Evolutionary conservation across 2,329 filamentous ascomycete genomes (phyloP).

Genomic region (Sphaerulina musiva): DNA sequence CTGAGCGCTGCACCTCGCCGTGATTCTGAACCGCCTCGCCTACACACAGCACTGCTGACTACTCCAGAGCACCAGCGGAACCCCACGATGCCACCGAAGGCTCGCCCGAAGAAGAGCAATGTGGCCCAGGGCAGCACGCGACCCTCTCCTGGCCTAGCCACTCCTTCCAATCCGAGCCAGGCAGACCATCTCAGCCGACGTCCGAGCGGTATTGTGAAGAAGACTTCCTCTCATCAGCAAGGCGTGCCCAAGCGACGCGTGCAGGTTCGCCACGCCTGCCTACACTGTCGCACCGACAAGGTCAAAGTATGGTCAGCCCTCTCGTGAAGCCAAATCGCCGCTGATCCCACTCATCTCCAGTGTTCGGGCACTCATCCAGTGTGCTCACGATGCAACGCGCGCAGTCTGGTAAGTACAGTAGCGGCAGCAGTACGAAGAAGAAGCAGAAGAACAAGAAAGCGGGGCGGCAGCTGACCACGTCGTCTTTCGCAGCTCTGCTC

Average conservation of each 20-base stretch:
- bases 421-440: too few relatives aligned
- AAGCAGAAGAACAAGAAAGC: not conserved
- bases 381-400: conserved; percentile 14
- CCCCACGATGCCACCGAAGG: not conserved
- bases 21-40: not conserved
- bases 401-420: conserved; percentile 1
- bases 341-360: not conserved
- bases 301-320: not conserved
- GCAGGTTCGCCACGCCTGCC: conserved; percentile 4
- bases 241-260: not conserved
- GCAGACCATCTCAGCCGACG: not conserved
- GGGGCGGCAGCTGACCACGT: not conserved
- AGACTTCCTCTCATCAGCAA: not conserved
- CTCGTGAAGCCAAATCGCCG: not conserved
- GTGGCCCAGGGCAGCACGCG: not conserved
- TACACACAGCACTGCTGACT: not conserved
- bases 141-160: not conserved
- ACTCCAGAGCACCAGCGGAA: not conserved
- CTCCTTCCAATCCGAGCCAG: not conserved
- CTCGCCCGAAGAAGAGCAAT: not conserved
- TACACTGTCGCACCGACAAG: conserved; percentile 3
- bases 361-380: conserved; percentile 20
- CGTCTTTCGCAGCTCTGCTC: not conserved
- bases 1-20: not conserved
- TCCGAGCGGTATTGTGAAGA: not conserved